Evolutionary conservation across 108 stramenopile genomes (phyloP).

Genomic region (Chaetoceros tenuissimus): DNA sequence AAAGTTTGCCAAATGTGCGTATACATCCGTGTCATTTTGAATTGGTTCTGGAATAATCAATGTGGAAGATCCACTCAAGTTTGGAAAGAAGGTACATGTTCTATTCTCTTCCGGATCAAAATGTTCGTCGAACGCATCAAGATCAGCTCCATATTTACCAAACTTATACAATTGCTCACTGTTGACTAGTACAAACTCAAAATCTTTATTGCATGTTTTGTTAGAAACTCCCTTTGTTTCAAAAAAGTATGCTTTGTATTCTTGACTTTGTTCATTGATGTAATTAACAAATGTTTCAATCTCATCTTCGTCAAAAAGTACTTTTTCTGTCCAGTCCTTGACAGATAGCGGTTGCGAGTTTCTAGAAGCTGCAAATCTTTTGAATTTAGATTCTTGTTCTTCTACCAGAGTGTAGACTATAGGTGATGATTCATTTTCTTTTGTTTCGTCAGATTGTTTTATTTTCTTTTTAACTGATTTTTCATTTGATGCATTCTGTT

Average conservation of each 20-base stretch:
- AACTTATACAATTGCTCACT: neutral
- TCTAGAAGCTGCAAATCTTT: too few species aligned
- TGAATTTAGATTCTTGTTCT: too few species aligned
- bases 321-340: too few species aligned
- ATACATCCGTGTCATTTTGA: neutral
- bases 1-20: slow-evolving; percentile 56
- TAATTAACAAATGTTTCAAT: neutral
- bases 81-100: neutral
- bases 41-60: neutral
- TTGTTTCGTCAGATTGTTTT: too few species aligned
- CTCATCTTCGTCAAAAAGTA: too few species aligned
- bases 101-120: neutral
- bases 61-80: neutral
- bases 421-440: too few species aligned
- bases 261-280: neutral
- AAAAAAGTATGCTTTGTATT: neutral
- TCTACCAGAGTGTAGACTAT: too few species aligned
- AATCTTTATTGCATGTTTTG: neutral
- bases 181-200: neutral
- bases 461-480: too few species aligned
- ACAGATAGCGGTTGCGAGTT: too few species aligned
- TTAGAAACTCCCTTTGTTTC: neutral
- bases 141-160: neutral
- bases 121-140: neutral
- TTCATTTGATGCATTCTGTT: too few species aligned